phyloP scores from a whole-genome alignment of 495 filamentous ascomycete species.

The Collariella sp. region DNA sequence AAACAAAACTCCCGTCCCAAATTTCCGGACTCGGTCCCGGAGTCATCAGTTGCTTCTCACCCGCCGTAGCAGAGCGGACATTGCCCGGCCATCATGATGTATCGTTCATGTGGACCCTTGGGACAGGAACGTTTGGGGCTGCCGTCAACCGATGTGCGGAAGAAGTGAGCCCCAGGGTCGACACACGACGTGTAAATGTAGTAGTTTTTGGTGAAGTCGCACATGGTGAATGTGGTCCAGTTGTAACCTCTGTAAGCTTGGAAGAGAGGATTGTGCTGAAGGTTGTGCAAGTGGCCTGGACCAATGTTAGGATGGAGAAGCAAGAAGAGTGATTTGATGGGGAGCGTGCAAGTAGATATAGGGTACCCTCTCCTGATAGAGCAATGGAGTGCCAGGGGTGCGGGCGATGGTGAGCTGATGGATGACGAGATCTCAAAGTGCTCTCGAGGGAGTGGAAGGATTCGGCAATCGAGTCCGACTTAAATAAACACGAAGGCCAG shows the following conservation, averaged over 20 bases:
- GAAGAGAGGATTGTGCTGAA: background rate
- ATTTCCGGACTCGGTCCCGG: no score
- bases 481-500: conserved; percentile 16
- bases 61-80: conserved; percentile 55
- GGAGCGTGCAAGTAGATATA: conserved; percentile 7
- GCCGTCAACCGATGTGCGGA: conserved; percentile 57
- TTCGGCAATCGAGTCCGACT: conserved; percentile 9
- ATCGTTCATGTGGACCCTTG: conserved; percentile 66
- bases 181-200: conserved; percentile 66
- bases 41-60: conserved; percentile 4
- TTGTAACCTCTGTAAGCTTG: background rate
- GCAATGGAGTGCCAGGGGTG: conserved; percentile 11
- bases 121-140: conserved; percentile 50
- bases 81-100: conserved; percentile 58
- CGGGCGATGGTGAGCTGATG: background rate
- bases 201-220: conserved; percentile 68
- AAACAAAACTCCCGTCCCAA: no score
- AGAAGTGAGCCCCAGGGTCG: conserved; percentile 59
- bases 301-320: background rate
- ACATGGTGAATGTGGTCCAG: conserved; percentile 46
- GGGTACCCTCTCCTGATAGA: conserved; percentile 15
- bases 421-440: background rate
- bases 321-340: background rate
- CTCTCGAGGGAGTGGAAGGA: conserved; percentile 5
- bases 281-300: background rate